Evolutionary conservation across 192 early-diverging fungal genomes (phyloP).

Genomic region (Kappamyces sp.): DNA sequence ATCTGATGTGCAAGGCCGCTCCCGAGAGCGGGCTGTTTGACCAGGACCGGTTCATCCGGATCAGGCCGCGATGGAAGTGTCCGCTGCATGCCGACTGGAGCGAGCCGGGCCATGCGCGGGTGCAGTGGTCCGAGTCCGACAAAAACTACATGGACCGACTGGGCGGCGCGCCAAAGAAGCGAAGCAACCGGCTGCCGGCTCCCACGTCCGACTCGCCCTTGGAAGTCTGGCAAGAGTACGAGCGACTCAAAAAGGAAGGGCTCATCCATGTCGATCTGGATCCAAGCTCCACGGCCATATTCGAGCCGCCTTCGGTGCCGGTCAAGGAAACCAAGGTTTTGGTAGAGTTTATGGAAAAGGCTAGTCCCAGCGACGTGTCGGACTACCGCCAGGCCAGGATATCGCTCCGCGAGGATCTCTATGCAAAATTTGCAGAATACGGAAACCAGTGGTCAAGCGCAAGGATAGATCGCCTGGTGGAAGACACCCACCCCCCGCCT

Average conservation of each 20-base stretch:
- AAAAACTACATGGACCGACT: neutral
- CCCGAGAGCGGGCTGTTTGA: slow-evolving; percentile 5
- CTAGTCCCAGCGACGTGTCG: no score
- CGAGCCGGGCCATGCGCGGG: slow-evolving; percentile 11
- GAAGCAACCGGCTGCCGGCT: neutral
- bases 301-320: no score
- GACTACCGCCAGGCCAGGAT: no score
- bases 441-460: neutral
- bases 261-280: neutral
- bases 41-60: slow-evolving; percentile 18
- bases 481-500: neutral
- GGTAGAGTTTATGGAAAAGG: no score
- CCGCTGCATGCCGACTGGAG: slow-evolving; percentile 47
- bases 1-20: neutral
- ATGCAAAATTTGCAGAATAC: neutral
- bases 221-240: neutral
- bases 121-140: neutral
- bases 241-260: neutral
- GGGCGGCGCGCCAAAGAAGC: neutral
- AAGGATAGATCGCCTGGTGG: neutral
- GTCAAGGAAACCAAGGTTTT: no score
- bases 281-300: neutral
- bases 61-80: slow-evolving; percentile 46
- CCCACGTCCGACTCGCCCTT: neutral
- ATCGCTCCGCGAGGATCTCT: neutral